These are phyloP conservation scores for Ailanthus altissimus DNA, from an alignment of 345 rosid genomes.

Conservation along the genomic window DNA sequence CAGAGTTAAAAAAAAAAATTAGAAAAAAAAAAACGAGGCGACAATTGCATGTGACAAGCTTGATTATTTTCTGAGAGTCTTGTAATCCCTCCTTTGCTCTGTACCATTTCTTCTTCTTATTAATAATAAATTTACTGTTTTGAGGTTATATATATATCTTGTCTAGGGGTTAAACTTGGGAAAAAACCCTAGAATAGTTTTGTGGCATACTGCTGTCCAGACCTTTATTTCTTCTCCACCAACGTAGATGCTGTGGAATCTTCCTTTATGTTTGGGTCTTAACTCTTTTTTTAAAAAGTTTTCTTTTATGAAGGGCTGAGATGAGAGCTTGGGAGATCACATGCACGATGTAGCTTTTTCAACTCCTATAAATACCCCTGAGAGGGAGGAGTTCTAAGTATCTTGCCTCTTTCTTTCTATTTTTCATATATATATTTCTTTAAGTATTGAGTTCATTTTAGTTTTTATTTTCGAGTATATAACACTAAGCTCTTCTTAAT, in stretches of 20 bases:
- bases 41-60: slow-evolving; percentile 17
- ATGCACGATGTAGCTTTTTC: slow-evolving; percentile 16
- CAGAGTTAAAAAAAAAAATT: not conserved
- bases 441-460: not conserved
- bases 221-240: not conserved
- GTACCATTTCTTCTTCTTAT: too few species aligned
- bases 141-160: not conserved
- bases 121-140: too few species aligned
- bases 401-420: not conserved
- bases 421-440: not conserved
- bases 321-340: slow-evolving; percentile 19
- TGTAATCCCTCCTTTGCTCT: too few species aligned
- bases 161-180: not conserved
- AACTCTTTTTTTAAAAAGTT: not conserved
- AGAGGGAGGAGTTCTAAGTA: not conserved
- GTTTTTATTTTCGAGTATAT: not conserved
- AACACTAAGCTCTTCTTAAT: not conserved
- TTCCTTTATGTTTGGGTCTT: slow-evolving; percentile 39
- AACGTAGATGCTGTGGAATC: slow-evolving; percentile 24
- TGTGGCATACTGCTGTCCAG: slow-evolving; percentile 8
- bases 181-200: not conserved
- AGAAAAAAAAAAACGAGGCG: not conserved
- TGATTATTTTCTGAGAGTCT: not conserved
- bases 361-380: slow-evolving; percentile 14
- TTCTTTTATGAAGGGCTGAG: not conserved